A percentile compares a stretch with the other conserved stretches of the same genome.
These are phyloP conservation scores for Saturnispora gosingensis DNA, from an alignment of 805 yeast species.

Conservation along the genomic window DNA sequence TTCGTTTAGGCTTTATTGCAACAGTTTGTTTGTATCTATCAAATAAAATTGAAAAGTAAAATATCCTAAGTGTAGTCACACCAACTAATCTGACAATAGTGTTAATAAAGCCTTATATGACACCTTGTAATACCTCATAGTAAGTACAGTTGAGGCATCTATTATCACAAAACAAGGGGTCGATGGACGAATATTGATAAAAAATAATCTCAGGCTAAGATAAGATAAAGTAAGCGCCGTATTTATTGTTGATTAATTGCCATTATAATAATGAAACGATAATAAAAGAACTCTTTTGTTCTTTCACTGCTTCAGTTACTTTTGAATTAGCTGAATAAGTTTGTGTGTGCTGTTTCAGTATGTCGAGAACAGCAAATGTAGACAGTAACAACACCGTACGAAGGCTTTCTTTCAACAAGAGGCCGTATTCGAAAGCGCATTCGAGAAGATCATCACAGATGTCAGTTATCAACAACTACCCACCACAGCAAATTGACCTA, in stretches of 20 bases:
- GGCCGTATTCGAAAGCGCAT: constrained; percentile 17
- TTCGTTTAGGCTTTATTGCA: too few relatives aligned
- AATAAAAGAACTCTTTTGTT: background rate
- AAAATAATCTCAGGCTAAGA: background rate
- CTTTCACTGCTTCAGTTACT: background rate
- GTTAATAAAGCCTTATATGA: too few relatives aligned
- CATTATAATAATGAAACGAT: background rate
- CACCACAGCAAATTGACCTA: constrained; percentile 25
- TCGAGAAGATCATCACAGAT: constrained; percentile 22
- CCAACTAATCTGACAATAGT: too few relatives aligned
- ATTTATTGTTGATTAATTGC: background rate
- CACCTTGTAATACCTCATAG: too few relatives aligned
- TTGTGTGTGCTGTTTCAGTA: background rate
- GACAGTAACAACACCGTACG: constrained; percentile 1
- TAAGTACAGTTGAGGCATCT: background rate
- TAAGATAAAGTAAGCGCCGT: background rate
- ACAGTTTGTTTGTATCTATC: too few relatives aligned
- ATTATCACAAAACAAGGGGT: background rate
- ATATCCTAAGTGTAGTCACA: too few relatives aligned
- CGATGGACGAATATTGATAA: background rate
- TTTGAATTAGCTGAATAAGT: background rate
- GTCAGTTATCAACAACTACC: constrained; percentile 21
- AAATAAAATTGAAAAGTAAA: too few relatives aligned
- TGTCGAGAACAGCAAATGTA: background rate
- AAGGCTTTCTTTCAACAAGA: constrained; percentile 25